Evolutionary conservation across 2,329 filamentous ascomycete species (phyloP), one percentile per base, ranked within the genome.

Genomic region (Xylariaceae sp.): DNA sequence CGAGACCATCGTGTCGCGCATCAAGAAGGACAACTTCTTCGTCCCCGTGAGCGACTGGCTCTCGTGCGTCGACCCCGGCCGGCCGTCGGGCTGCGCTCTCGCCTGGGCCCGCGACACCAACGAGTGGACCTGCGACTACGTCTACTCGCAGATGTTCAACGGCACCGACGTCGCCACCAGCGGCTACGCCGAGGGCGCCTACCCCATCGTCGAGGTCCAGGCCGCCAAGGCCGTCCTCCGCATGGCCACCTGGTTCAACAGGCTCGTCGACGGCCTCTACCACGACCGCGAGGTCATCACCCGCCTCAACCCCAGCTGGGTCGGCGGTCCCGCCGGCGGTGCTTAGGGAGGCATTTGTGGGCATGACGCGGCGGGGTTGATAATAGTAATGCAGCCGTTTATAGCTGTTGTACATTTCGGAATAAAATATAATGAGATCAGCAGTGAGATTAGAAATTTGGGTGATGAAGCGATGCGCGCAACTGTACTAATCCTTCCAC

Each of bases 111-210:
- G 46, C 12, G 50, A 52, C 26, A 49, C 46, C 18, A 52, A 52
- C 34, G 47, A 38, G 11, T 50, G 47, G 45, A 50, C 47, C 13
- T 52, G 50, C 31, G 47, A 50, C 41, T 48, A 50, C 29, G 50
- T 52, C 7, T 50, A 50, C 35, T 43, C 43, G n/a, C 45, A 52
- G 35, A 24, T 44, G 29, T 50, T 45, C 39, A 50, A 50, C 44
- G 38, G 39, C 29, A 52, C 47, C 18, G 50, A 52, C 19, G 41
- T 52, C 11, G 47, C 45, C 4, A 47, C 46, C 4, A 47, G 46
- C 32, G 47, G 48, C 17, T 52, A 52, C 21, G 47, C 47, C 9
- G 35, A 44, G 18, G 50, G 46, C 19, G 50, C 47, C 3, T 41
- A 31, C 24, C 46, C 48, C 19, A 46, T 52, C 23, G 50, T 50